Conservation (phyloP, 176 grass and related monocot species). For the Cenchrus americanus region DNA sequence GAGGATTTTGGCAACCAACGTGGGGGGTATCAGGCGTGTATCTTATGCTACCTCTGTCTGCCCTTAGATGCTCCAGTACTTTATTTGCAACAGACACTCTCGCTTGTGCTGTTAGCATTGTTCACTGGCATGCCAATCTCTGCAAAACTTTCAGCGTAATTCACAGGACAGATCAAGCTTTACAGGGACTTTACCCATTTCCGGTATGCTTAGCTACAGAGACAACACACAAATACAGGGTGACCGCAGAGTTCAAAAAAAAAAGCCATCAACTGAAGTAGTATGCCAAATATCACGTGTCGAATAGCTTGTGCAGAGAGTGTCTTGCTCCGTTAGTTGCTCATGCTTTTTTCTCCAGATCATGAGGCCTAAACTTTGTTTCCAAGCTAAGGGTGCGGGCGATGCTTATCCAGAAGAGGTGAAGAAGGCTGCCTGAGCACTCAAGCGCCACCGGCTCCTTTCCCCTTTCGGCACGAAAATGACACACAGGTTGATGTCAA, state of each 20-base stretch:
- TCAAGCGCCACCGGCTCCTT: conserved; percentile 44
- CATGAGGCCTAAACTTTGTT: conserved; percentile 41
- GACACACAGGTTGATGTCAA: conserved; percentile 24
- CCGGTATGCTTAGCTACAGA: neutral
- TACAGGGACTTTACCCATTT: neutral
- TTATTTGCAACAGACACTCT: neutral
- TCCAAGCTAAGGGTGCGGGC: conserved; percentile 44
- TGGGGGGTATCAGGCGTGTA: neutral
- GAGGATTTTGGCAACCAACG: conserved; percentile 8
- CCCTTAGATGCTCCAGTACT: neutral
- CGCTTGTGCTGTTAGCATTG: neutral
- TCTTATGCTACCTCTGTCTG: neutral
- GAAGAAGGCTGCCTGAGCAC: conserved; percentile 22
- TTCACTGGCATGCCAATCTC: neutral
- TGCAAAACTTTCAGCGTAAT: neutral
- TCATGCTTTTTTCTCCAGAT: neutral
- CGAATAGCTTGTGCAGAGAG: neutral
- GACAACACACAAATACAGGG: neutral
- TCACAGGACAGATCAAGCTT: neutral
- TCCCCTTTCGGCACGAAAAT: conserved; percentile 56
- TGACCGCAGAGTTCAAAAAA: neutral
- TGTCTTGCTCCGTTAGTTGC: neutral
- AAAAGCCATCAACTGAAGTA: neutral
- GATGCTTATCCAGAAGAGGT: conserved; percentile 27
- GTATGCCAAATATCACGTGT: neutral